These are phyloP conservation scores for Talaromyces atroroseus DNA, from an alignment of 2,329 filamentous ascomycete species.

Conservation along the genomic window DNA sequence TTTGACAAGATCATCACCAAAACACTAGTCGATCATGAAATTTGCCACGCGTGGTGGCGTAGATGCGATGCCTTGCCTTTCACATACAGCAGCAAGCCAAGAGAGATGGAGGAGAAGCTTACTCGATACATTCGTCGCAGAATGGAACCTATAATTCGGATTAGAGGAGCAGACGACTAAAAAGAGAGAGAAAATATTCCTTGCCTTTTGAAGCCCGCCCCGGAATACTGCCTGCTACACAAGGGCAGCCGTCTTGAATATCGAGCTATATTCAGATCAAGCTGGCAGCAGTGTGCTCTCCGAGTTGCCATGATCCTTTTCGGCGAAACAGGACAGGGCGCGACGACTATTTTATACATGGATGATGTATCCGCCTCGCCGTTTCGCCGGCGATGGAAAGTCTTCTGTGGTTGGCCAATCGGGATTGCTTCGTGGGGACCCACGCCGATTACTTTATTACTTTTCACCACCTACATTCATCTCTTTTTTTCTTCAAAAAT, in stretches of 20 bases:
- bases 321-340: no score
- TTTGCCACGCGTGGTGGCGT: slow-evolving; percentile 3
- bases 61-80: not conserved
- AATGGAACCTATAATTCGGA: not conserved
- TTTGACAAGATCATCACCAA: not conserved
- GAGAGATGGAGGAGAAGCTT: not conserved
- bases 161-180: not conserved
- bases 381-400: no score
- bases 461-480: no score
- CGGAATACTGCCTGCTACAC: not conserved
- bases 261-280: not conserved
- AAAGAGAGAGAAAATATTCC: not conserved
- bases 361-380: no score
- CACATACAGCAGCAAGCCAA: not conserved
- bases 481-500: no score
- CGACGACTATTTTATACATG: no score
- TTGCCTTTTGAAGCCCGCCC: not conserved
- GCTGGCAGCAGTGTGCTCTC: not conserved
- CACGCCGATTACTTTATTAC: no score
- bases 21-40: not conserved
- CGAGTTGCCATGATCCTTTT: not conserved
- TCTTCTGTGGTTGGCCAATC: no score
- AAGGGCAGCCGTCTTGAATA: not conserved
- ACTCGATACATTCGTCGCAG: not conserved
- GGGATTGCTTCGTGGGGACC: no score